Evolutionary conservation across 73 alveolate genomes (phyloP).

Genomic region (Paramecium sexaurelia): DNA sequence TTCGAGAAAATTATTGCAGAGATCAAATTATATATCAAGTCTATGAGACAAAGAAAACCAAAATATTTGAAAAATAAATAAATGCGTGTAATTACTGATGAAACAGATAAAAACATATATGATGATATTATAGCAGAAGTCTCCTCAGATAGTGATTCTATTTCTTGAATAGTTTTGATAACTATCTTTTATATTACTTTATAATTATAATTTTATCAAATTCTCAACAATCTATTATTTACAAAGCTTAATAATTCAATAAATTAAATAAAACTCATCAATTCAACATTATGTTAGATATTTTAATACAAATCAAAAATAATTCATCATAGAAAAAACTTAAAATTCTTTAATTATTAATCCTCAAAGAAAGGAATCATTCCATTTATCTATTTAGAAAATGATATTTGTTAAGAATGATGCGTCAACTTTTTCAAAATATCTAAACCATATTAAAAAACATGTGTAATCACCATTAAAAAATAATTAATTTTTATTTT

Average conservation of each 20-base stretch:
- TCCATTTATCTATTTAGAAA: no score
- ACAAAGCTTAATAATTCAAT: background rate
- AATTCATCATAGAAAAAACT: no score
- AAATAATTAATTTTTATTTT: background rate
- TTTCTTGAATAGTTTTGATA: background rate
- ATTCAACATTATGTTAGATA: background rate
- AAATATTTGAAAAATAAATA: background rate
- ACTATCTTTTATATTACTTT: background rate
- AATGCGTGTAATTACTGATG: slow-evolving; percentile 29
- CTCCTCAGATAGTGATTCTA: background rate
- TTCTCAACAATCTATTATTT: background rate
- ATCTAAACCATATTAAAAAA: no score
- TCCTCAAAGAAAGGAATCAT: background rate
- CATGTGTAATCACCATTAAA: no score
- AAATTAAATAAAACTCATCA: background rate
- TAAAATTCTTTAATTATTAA: background rate
- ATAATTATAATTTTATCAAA: background rate
- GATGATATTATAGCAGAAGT: background rate
- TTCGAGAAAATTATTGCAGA: background rate
- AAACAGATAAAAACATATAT: background rate
- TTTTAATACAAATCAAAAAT: background rate
- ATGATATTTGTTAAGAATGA: no score
- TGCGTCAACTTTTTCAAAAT: no score
- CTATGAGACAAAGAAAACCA: background rate
- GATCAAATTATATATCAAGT: background rate